A percentile compares a stretch with the other conserved stretches of the same genome.
These are phyloP conservation scores for Cochlearia excelsa DNA, from an alignment of 345 rosid species.

Conservation along the genomic window DNA sequence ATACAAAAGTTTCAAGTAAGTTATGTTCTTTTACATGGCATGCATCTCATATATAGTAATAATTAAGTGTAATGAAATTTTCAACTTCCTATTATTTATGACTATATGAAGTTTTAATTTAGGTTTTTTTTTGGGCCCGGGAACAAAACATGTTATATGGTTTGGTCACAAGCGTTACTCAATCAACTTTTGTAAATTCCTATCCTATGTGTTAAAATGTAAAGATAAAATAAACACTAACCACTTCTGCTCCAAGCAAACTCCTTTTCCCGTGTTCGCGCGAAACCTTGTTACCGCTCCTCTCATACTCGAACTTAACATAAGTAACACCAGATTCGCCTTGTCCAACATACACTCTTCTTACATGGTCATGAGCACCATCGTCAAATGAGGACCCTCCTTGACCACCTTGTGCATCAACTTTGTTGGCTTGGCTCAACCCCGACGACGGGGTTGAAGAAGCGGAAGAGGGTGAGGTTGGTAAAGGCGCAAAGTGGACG, in stretches of 20 bases:
- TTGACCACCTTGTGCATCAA: conserved; percentile 37
- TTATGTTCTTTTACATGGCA: no score
- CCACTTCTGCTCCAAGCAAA: conserved; percentile 32
- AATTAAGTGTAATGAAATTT: no score
- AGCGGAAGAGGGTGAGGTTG: conserved; percentile 7
- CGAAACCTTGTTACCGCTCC: conserved; percentile 15
- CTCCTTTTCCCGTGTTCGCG: conserved; percentile 32
- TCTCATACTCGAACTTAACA: conserved; percentile 34
- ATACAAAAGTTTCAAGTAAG: neutral
- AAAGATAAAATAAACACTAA: neutral
- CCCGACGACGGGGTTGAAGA: conserved; percentile 19
- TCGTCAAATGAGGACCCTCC: conserved; percentile 36
- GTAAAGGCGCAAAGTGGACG: conserved; percentile 33
- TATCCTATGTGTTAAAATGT: no score
- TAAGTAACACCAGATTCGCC: conserved; percentile 37
- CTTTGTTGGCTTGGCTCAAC: conserved; percentile 23
- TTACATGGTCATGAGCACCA: conserved; percentile 36
- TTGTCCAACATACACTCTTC: conserved; percentile 34
- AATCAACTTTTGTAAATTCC: no score
- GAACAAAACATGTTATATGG: no score
- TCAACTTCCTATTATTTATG: no score
- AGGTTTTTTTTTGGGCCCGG: no score
- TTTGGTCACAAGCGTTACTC: no score
- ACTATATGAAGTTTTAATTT: no score
- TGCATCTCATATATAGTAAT: no score